Evolutionary conservation across 371 early-diverging fungal genomes (phyloP).

Genomic region (Haplosporangium sp.): DNA sequence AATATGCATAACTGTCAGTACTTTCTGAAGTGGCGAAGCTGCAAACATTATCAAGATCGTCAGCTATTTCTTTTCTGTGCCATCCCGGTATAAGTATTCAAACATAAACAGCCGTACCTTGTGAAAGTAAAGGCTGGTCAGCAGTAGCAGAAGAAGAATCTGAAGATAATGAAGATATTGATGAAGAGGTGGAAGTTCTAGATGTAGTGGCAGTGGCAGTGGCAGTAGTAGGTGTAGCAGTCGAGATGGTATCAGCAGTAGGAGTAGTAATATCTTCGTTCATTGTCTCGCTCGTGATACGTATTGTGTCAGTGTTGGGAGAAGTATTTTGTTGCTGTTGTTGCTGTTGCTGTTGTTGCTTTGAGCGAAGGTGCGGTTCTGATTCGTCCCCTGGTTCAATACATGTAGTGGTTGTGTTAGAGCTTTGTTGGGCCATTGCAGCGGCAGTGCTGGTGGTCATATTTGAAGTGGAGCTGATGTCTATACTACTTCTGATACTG

Average conservation of each 20-base stretch:
- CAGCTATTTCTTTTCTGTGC: too few species aligned
- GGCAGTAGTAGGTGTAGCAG: constrained; percentile 4
- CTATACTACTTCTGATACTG: constrained; percentile 1
- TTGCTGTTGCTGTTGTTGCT: neutral
- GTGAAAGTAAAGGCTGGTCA: constrained; percentile 1
- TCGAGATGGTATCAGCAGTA: constrained; percentile 9
- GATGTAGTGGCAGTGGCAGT: constrained; percentile 2
- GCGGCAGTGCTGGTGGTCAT: constrained; percentile 33
- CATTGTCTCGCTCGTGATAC: neutral
- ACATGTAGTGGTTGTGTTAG: constrained; percentile 22
- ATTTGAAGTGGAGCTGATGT: neutral
- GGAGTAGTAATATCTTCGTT: neutral
- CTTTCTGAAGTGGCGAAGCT: too few species aligned
- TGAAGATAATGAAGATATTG: constrained; percentile 9
- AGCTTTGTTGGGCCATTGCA: constrained; percentile 28
- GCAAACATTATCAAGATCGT: too few species aligned
- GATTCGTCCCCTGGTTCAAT: constrained; percentile 23
- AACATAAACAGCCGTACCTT: neutral
- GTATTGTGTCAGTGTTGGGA: neutral
- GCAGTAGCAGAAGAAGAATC: constrained; percentile 6
- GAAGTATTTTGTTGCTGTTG: neutral
- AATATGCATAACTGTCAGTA: too few species aligned
- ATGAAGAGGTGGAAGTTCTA: constrained; percentile 12
- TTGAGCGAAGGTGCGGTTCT: constrained; percentile 5
- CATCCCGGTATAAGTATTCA: too few species aligned